Percentiles rank a stretch among this genome's conserved stretches.
phyloP scores from a whole-genome alignment of 257 asterid genomes.

The Nicotiana tabacum region DNA sequence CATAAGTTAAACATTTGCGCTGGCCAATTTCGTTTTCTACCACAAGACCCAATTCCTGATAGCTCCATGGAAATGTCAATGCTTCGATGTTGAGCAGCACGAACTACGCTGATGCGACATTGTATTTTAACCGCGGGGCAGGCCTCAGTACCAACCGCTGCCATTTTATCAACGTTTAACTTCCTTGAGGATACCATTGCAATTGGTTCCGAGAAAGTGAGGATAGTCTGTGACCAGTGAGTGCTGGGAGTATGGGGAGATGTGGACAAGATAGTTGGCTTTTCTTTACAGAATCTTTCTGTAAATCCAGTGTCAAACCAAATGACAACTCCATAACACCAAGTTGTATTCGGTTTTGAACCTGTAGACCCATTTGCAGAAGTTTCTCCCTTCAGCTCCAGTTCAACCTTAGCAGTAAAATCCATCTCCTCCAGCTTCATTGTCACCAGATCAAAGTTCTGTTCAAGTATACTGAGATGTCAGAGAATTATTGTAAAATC shows the following conservation, averaged over 20 bases:
- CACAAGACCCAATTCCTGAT: slow-evolving; percentile 40
- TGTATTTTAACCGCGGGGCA: slow-evolving; percentile 58
- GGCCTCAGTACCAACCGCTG: slow-evolving; percentile 47
- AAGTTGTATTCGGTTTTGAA: slow-evolving; percentile 24
- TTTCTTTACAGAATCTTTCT: slow-evolving; percentile 72
- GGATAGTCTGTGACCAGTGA: slow-evolving; percentile 92
- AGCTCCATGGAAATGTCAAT: slow-evolving; percentile 92
- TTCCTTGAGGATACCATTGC: slow-evolving; percentile 41
- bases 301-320: slow-evolving; percentile 96
- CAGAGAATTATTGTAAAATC: background rate
- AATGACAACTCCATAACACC: slow-evolving; percentile 80
- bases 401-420: slow-evolving; percentile 70
- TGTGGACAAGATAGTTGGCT: slow-evolving; percentile 66
- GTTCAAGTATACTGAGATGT: slow-evolving; percentile 14
- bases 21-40: slow-evolving; percentile 57
- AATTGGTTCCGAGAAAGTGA: slow-evolving; percentile 81
- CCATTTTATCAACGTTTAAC: slow-evolving; percentile 15
- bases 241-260: slow-evolving; percentile 77
- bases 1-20: slow-evolving; percentile 56
- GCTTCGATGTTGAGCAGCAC: slow-evolving; percentile 71
- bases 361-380: slow-evolving; percentile 9
- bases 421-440: slow-evolving; percentile 82
- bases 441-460: slow-evolving; percentile 80
- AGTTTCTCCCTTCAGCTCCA: slow-evolving; percentile 32
- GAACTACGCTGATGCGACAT: slow-evolving; percentile 74